These are phyloP conservation scores for Sporothrix brunneoviolacea DNA, from an alignment of 2,329 filamentous ascomycete species.

Conservation along the genomic window DNA sequence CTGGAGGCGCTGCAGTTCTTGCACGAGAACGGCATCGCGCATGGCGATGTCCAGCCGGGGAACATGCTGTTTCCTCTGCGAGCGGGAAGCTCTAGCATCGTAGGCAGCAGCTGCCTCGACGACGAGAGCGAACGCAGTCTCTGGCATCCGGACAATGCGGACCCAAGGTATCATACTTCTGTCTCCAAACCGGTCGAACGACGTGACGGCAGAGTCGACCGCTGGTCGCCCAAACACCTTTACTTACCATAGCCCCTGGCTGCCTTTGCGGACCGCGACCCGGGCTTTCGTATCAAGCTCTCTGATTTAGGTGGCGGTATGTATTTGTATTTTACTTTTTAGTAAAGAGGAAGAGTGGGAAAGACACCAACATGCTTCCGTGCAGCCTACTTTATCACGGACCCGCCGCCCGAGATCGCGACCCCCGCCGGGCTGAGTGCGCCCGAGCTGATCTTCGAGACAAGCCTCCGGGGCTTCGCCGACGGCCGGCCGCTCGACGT, in stretches of 20 bases:
- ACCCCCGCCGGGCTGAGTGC: not conserved
- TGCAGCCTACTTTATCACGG: not conserved
- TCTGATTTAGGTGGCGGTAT: constrained; percentile 1
- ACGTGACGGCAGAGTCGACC: not conserved
- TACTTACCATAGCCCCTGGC: not conserved
- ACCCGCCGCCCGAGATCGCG: not conserved
- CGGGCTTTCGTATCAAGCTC: not conserved
- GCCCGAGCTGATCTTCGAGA: not conserved
- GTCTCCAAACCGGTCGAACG: not conserved
- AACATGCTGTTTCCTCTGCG: constrained; percentile 19
- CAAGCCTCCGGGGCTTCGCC: too few relatives aligned
- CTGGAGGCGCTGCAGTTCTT: constrained; percentile 8
- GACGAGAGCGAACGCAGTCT: not conserved
- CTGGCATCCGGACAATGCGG: not conserved
- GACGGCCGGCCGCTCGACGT: constrained; percentile 1
- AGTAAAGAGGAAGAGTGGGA: too few relatives aligned
- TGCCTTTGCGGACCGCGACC: not conserved
- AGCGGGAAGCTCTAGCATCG: too few relatives aligned
- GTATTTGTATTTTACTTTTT: too few relatives aligned
- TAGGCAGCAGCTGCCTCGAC: not conserved
- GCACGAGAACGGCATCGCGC: constrained; percentile 11
- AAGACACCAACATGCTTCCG: too few relatives aligned
- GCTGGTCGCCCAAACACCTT: not conserved
- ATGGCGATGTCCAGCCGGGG: constrained; percentile 15
- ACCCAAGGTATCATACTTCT: too few relatives aligned